A percentile compares a stretch with the other conserved stretches of the same genome.
phyloP scores from a whole-genome alignment of 2,329 filamentous ascomycete species.

The Aspergillus eucalypticola region DNA sequence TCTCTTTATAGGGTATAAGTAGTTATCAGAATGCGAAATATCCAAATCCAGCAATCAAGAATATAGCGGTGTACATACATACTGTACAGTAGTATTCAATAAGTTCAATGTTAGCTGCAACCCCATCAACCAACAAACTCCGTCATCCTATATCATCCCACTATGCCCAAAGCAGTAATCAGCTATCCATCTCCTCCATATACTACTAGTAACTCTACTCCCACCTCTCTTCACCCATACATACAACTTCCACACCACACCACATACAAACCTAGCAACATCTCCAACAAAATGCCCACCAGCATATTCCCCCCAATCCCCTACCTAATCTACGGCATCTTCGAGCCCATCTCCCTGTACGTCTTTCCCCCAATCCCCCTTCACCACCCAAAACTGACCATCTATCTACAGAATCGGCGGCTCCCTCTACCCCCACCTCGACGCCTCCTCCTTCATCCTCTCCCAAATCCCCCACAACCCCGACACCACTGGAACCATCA shows the following conservation, averaged over 20 bases:
- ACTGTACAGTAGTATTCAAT: too few relatives aligned
- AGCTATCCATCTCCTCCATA: not conserved
- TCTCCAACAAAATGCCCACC: slow-evolving; percentile 18
- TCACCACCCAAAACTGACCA: slow-evolving; percentile 17
- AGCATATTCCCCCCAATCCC: slow-evolving; percentile 66
- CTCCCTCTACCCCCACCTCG: slow-evolving; percentile 56
- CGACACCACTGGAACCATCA: slow-evolving; percentile 29
- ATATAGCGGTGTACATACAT: too few relatives aligned
- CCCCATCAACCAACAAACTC: too few relatives aligned
- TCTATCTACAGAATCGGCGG: slow-evolving; percentile 65
- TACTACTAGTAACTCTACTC: not conserved
- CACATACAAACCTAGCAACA: too few relatives aligned
- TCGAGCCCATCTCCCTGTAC: slow-evolving; percentile 70
- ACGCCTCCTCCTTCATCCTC: slow-evolving; percentile 63
- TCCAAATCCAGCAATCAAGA: too few relatives aligned
- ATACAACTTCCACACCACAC: not conserved
- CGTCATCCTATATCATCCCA: not conserved
- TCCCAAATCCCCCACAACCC: slow-evolving; percentile 57
- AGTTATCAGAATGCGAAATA: too few relatives aligned
- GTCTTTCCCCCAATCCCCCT: slow-evolving; percentile 23
- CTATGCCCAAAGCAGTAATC: not conserved
- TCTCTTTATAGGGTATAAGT: too few relatives aligned
- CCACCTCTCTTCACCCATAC: not conserved
- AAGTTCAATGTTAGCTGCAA: too few relatives aligned
- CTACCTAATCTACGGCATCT: slow-evolving; percentile 64